These are phyloP conservation scores for Tylopilus subfusipes DNA, from an alignment of 768 basidiomycete species.

Conservation along the genomic window DNA sequence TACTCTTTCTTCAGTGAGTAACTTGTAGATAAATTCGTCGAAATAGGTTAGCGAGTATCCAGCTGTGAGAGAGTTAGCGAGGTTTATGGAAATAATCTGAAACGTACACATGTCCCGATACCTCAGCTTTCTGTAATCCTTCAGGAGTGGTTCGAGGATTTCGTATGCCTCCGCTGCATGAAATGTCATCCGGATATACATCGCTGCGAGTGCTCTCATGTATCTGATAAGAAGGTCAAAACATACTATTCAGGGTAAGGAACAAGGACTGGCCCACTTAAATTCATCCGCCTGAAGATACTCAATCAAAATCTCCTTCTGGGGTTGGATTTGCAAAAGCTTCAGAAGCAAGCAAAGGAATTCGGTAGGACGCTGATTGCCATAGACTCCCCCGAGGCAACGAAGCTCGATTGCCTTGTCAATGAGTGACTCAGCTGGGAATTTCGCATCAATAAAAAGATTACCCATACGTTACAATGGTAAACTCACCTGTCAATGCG, in stretches of 20 bases:
- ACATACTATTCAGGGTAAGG: neutral
- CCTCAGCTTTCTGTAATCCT: slow-evolving; percentile 90
- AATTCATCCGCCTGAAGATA: slow-evolving; percentile 97
- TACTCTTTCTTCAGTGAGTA: slow-evolving; percentile 85
- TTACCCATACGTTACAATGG: neutral
- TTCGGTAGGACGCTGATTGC: slow-evolving; percentile 91
- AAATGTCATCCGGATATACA: slow-evolving; percentile 97
- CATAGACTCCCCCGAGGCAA: slow-evolving; percentile 89
- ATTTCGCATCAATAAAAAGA: neutral
- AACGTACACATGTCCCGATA: slow-evolving; percentile 71
- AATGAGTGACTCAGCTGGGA: slow-evolving; percentile 82
- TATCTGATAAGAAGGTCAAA: slow-evolving; percentile 53
- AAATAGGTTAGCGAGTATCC: slow-evolving; percentile 85
- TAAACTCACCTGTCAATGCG: slow-evolving; percentile 76
- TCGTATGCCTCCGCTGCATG: slow-evolving; percentile 88
- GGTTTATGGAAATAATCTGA: neutral
- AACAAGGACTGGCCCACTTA: slow-evolving; percentile 61
- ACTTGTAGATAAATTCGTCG: slow-evolving; percentile 85
- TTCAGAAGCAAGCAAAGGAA: slow-evolving; percentile 92
- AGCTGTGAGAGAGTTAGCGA: slow-evolving; percentile 42
- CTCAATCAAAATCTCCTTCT: slow-evolving; percentile 95
- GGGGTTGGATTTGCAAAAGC: slow-evolving; percentile 93
- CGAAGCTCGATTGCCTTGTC: slow-evolving; percentile 85
- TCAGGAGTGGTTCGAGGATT: slow-evolving; percentile 87
- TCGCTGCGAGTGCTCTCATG: slow-evolving; percentile 84